phyloP scores from a whole-genome alignment of 495 filamentous ascomycete species.

The Penicillium riverlandense region DNA sequence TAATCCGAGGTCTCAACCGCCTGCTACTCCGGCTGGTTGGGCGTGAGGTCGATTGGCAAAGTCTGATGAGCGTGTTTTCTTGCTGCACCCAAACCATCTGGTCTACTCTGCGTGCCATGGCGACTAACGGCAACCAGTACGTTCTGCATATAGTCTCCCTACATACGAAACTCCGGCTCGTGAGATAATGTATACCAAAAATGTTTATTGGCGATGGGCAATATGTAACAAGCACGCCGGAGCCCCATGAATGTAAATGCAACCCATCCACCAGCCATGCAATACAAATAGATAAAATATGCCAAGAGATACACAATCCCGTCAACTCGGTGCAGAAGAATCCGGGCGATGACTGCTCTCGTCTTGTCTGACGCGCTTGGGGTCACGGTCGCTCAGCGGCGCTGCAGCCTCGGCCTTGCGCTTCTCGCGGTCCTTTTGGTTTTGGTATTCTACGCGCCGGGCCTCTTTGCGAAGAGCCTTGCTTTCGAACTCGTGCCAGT shows the following conservation, averaged over 20 bases:
- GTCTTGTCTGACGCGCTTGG: constrained; percentile 27
- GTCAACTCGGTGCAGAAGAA: neutral
- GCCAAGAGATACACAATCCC: neutral
- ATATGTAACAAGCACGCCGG: constrained; percentile 15
- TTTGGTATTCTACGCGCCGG: constrained; percentile 48
- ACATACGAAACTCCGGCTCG: too few relatives aligned
- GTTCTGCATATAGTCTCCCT: too few relatives aligned
- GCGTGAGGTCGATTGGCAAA: constrained; percentile 66
- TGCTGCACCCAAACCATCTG: neutral
- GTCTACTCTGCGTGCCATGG: neutral
- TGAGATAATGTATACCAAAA: too few relatives aligned
- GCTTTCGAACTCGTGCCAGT: constrained; percentile 99
- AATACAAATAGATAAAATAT: constrained; percentile 2
- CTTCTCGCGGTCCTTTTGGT: constrained; percentile 48
- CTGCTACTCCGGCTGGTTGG: constrained; percentile 49
- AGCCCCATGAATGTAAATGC: constrained; percentile 12
- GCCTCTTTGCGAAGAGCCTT: constrained; percentile 89
- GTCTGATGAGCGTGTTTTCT: constrained; percentile 43
- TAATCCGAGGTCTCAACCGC: constrained; percentile 72
- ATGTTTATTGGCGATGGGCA: too few relatives aligned
- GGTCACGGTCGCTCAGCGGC: constrained; percentile 30
- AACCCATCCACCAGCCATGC: constrained; percentile 9
- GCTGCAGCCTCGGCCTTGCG: constrained; percentile 27
- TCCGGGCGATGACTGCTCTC: constrained; percentile 2
- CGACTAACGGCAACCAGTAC: neutral